These are phyloP conservation scores for Planoprotostelium fungivorum DNA, from an alignment of 78 protist species.

Conservation along the genomic window DNA sequence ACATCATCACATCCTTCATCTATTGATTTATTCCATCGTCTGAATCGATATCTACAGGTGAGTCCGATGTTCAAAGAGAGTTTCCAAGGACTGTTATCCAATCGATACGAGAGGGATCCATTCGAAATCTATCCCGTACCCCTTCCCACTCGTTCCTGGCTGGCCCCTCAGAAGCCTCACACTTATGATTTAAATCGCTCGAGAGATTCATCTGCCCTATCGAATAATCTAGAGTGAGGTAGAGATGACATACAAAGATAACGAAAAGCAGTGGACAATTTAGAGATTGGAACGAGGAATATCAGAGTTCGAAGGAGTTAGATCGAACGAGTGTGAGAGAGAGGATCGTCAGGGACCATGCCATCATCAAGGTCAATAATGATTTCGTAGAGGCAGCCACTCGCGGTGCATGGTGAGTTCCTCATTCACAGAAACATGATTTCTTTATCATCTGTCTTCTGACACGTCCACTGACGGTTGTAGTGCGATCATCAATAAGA, in stretches of 20 bases:
- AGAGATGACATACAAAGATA: too few species aligned
- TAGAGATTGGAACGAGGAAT: constrained; percentile 76
- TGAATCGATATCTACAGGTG: constrained; percentile 16
- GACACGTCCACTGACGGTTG: background rate
- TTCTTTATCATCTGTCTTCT: too few species aligned
- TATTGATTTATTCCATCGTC: constrained; percentile 10
- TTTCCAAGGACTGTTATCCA: background rate
- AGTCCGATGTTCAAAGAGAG: background rate
- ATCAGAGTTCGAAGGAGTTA: constrained; percentile 47
- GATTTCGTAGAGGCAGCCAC: constrained; percentile 73
- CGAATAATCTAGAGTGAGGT: background rate
- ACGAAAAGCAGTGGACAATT: constrained; percentile 36
- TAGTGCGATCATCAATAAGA: constrained; percentile 12
- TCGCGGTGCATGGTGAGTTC: constrained; percentile 54
- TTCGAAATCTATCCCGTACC: background rate
- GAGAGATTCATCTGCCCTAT: background rate
- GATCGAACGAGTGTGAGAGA: constrained; percentile 28
- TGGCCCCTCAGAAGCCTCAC: background rate
- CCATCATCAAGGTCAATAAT: constrained; percentile 36
- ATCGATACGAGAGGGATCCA: background rate
- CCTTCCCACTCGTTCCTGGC: background rate
- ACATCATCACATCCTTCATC: constrained; percentile 22
- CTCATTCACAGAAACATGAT: background rate
- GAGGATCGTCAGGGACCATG: constrained; percentile 62
- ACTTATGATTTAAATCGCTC: background rate